phyloP scores from a whole-genome alignment of 1,284 basidiomycete species.

The Cystobasidium sp. region DNA sequence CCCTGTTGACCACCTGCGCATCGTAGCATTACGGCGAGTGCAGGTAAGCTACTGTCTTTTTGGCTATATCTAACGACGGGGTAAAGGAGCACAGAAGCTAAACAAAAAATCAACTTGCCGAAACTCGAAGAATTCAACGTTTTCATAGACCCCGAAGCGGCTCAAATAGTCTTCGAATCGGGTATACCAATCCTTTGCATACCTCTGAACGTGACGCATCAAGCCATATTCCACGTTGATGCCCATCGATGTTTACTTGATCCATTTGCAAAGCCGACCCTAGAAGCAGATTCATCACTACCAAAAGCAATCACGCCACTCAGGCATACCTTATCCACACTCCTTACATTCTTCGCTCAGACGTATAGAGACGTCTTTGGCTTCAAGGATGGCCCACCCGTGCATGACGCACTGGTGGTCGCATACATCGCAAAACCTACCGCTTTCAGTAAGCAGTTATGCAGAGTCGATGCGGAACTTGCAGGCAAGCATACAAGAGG shows the following conservation, averaged over 20 bases:
- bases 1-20: not conserved
- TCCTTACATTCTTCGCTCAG: constrained; percentile 67
- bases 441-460: constrained; percentile 66
- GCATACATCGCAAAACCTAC: constrained; percentile 70
- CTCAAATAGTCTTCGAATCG: constrained; percentile 74
- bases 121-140: constrained; percentile 71
- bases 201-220: constrained; percentile 82
- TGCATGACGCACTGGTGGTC: constrained; percentile 79
- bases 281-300: constrained; percentile 55
- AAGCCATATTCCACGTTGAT: constrained; percentile 68
- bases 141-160: constrained; percentile 77
- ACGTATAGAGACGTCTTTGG: constrained; percentile 62
- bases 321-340: constrained; percentile 71
- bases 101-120: constrained; percentile 3
- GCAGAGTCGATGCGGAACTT: constrained; percentile 76
- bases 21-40: constrained; percentile 2
- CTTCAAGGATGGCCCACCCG: constrained; percentile 74
- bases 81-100: not conserved
- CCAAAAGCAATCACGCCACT: constrained; percentile 62
- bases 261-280: constrained; percentile 53
- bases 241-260: constrained; percentile 64
- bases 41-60: not conserved
- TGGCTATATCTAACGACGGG: not conserved
- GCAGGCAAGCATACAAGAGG: constrained; percentile 67
- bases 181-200: constrained; percentile 64